Evolutionary conservation across 2,329 filamentous ascomycete species (phyloP).

Genomic region (Colletotrichum musicola): DNA sequence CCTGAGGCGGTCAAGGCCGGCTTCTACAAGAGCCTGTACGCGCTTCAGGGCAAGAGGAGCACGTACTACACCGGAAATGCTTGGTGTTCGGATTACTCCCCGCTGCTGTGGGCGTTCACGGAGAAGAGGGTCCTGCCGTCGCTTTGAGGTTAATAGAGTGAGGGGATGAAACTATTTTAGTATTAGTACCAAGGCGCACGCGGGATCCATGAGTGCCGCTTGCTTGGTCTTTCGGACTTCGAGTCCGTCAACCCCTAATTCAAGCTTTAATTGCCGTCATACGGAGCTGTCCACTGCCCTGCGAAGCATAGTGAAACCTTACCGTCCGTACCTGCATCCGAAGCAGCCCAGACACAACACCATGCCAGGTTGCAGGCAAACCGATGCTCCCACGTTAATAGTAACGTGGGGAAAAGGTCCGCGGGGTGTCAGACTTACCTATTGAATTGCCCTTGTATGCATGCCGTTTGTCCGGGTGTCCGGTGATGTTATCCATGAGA

Average conservation of each 20-base stretch:
- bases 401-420: too few species aligned
- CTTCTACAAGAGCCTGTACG: conserved; percentile 36
- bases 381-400: neutral
- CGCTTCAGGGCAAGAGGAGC: conserved; percentile 35
- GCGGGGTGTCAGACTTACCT: too few species aligned
- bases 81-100: conserved; percentile 39
- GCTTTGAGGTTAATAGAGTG: neutral
- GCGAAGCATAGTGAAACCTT: neutral
- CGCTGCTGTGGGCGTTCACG: conserved; percentile 38
- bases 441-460: too few species aligned
- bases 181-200: neutral
- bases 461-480: too few species aligned
- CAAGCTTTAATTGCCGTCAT: neutral
- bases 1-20: conserved; percentile 31
- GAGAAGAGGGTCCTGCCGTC: conserved; percentile 31
- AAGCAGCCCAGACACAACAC: too few species aligned
- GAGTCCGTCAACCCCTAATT: neutral
- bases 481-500: too few species aligned
- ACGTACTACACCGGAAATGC: conserved; percentile 32
- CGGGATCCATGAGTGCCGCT: neutral
- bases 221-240: neutral
- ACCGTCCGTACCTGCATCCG: too few species aligned
- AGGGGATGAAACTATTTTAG: neutral
- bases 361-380: neutral
- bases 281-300: neutral